phyloP scores from a whole-genome alignment of 371 early-diverging fungal species.

The Mucor mucedo region DNA sequence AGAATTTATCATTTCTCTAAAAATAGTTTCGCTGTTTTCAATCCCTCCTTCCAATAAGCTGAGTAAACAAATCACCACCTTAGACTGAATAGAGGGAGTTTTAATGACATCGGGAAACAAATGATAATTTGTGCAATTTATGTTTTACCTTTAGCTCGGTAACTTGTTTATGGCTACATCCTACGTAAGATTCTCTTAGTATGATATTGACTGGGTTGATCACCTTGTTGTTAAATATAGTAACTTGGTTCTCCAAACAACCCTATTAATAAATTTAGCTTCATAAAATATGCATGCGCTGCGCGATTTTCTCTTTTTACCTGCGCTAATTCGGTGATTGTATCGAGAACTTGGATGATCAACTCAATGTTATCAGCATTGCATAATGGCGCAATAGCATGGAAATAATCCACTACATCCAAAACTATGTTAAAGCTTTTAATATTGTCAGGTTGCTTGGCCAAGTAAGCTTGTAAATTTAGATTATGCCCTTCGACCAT shows the following conservation, averaged over 20 bases:
- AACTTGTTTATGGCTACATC: conserved; percentile 34
- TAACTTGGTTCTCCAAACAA: conserved; percentile 44
- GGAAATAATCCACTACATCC: conserved; percentile 61
- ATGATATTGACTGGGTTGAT: conserved; percentile 58
- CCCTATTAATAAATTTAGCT: conserved; percentile 20
- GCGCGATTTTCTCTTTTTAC: conserved; percentile 14
- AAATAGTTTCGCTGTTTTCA: conserved; percentile 51
- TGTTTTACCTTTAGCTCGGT: conserved; percentile 48
- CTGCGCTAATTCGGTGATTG: conserved; percentile 62
- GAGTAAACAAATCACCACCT: conserved; percentile 52
- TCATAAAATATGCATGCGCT: neutral
- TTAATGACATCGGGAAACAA: too few relatives aligned
- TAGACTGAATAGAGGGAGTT: conserved; percentile 29
- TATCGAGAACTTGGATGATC: conserved; percentile 63
- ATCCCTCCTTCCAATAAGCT: conserved; percentile 63
- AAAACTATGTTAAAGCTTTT: conserved; percentile 62
- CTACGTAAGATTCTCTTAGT: conserved; percentile 40
- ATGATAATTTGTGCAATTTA: too few relatives aligned
- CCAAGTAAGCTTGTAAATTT: conserved; percentile 56
- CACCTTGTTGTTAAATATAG: conserved; percentile 60
- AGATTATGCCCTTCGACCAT: conserved; percentile 65
- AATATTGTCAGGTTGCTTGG: conserved; percentile 61
- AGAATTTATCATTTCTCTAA: conserved; percentile 52
- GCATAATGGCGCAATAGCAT: conserved; percentile 54
- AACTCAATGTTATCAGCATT: conserved; percentile 46